Evolutionary conservation across 2,329 filamentous ascomycete species (phyloP).

Genomic region (Scopulariopsis brevicaulis): DNA sequence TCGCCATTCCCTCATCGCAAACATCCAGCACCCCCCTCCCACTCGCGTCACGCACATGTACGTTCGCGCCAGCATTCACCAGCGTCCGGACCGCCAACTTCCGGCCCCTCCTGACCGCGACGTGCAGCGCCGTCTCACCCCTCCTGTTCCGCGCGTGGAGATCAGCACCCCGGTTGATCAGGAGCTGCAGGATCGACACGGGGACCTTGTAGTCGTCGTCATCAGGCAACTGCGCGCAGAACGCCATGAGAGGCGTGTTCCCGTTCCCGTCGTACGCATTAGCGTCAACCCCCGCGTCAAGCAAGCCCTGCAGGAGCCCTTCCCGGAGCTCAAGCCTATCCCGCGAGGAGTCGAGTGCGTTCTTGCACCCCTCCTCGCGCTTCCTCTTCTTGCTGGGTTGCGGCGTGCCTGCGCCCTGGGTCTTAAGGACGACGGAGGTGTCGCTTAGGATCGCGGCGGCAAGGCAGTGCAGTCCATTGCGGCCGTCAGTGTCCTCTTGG

Average conservation of each 20-base stretch:
- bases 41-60: slow-evolving; percentile 30
- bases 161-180: slow-evolving; percentile 29
- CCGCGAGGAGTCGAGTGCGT: slow-evolving; percentile 20
- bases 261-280: slow-evolving; percentile 41
- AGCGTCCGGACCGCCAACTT: slow-evolving; percentile 38
- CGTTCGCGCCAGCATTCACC: slow-evolving; percentile 32
- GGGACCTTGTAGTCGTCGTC: slow-evolving; percentile 37
- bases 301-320: slow-evolving; percentile 15
- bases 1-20: slow-evolving; percentile 25
- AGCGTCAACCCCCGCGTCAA: slow-evolving; percentile 27
- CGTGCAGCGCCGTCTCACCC: slow-evolving; percentile 43
- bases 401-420: slow-evolving; percentile 11
- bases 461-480: slow-evolving; percentile 48
- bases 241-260: slow-evolving; percentile 44
- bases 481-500: slow-evolving; percentile 28
- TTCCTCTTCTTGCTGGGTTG: not conserved
- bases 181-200: slow-evolving; percentile 27
- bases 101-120: slow-evolving; percentile 39
- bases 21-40: slow-evolving; percentile 33
- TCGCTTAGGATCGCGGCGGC: slow-evolving; percentile 37
- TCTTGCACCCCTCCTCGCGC: not conserved
- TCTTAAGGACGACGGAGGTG: slow-evolving; percentile 23
- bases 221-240: slow-evolving; percentile 35
- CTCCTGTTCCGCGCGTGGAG: slow-evolving; percentile 38
- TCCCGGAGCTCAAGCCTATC: slow-evolving; percentile 17